Conservation (phyloP, 306 rosid genomes). For the Myrica gale region DNA sequence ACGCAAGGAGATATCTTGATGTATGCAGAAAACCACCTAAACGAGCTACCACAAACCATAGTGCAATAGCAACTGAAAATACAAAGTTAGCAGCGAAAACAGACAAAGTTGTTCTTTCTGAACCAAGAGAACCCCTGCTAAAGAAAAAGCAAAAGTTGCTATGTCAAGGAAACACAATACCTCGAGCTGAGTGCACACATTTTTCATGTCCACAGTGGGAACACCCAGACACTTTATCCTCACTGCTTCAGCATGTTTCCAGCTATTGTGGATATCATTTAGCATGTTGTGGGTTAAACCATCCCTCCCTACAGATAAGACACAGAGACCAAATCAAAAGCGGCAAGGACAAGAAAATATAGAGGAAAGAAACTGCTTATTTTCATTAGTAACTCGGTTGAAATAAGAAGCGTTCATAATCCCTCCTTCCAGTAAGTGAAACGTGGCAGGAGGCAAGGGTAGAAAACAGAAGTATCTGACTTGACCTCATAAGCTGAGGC, state of each 20-base stretch:
- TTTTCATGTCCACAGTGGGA: constrained; percentile 91
- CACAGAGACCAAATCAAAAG: constrained; percentile 3
- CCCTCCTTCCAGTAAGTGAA: background rate
- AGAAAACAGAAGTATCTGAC: background rate
- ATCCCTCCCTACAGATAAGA: constrained; percentile 68
- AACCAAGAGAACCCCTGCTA: background rate
- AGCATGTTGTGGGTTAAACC: constrained; percentile 97
- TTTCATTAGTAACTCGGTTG: constrained; percentile 9
- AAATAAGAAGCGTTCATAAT: background rate
- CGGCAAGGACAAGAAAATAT: constrained; percentile 7
- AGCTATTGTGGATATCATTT: constrained; percentile 73
- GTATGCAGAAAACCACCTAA: background rate
- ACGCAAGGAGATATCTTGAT: background rate
- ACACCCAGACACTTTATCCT: constrained; percentile 92
- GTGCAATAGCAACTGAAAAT: background rate
- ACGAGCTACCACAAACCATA: background rate
- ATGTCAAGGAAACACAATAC: constrained; percentile 30
- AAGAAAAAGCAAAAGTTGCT: constrained; percentile 4
- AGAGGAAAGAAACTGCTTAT: background rate
- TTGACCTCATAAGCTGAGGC: background rate
- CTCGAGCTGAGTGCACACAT: constrained; percentile 81
- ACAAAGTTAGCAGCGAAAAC: background rate
- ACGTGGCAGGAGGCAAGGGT: background rate
- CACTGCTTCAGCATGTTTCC: constrained; percentile 78
- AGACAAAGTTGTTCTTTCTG: background rate